These are phyloP conservation scores for Colletotrichum caudatum DNA, from an alignment of 2,329 filamentous ascomycete genomes.

Conservation along the genomic window DNA sequence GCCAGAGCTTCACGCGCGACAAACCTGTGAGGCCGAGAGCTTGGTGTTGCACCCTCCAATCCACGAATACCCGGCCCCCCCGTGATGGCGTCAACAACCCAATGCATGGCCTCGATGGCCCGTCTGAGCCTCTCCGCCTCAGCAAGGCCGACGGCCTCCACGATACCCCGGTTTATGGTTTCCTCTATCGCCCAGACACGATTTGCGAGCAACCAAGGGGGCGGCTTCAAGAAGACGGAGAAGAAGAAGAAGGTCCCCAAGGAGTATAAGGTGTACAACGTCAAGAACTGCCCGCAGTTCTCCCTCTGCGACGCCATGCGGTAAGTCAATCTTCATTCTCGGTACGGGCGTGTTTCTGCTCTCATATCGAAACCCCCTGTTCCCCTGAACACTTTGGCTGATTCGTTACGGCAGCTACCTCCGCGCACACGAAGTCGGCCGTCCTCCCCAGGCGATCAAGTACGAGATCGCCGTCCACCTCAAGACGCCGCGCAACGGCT, in stretches of 20 bases:
- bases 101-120: constrained; percentile 67
- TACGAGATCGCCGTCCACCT: constrained; percentile 91
- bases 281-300: constrained; percentile 74
- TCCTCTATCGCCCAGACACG: constrained; percentile 61
- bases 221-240: constrained; percentile 63
- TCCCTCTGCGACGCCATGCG: constrained; percentile 93
- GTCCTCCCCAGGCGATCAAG: constrained; percentile 77
- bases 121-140: constrained; percentile 60
- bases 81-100: constrained; percentile 64
- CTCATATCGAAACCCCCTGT: neutral
- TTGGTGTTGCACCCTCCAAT: constrained; percentile 26
- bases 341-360: neutral
- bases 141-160: constrained; percentile 55
- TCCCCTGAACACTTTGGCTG: constrained; percentile 22
- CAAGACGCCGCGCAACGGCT: constrained; percentile 85
- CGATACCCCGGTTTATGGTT: constrained; percentile 63
- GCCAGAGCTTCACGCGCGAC: constrained; percentile 34
- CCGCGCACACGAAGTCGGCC: constrained; percentile 91
- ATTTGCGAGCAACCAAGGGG: constrained; percentile 56
- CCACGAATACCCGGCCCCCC: constrained; percentile 44
- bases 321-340: constrained; percentile 58
- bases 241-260: constrained; percentile 74
- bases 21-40: neutral
- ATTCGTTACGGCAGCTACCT: constrained; percentile 74
- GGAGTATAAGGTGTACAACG: constrained; percentile 73